Conservation (phyloP, 208 protist genomes). For the Leishmania tropica region DNA sequence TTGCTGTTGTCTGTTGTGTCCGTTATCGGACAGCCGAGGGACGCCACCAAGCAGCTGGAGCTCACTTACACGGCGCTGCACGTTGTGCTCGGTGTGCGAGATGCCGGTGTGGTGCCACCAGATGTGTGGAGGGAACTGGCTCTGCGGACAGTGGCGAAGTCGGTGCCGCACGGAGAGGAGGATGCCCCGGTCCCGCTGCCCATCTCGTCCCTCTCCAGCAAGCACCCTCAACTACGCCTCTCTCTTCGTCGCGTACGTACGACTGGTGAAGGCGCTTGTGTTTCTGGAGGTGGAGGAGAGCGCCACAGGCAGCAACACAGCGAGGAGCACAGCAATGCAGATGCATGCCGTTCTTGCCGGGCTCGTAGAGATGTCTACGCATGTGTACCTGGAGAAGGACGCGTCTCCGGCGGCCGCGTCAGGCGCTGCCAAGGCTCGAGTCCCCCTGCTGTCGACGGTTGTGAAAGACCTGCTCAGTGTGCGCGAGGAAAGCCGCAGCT, state of each 20-base stretch:
- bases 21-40: conserved; percentile 20
- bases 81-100: conserved; percentile 21
- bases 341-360: conserved; percentile 24
- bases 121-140: conserved; percentile 25
- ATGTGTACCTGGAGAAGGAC: conserved; percentile 18
- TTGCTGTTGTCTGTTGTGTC: conserved; percentile 22
- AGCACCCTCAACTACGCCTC: conserved; percentile 22
- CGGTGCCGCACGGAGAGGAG: conserved; percentile 7
- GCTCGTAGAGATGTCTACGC: conserved; percentile 15
- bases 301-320: conserved; percentile 18
- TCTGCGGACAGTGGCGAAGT: conserved; percentile 6
- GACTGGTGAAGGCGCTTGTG: conserved; percentile 17
- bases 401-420: neutral
- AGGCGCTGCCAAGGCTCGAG: conserved; percentile 1
- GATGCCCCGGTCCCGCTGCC: conserved; percentile 22
- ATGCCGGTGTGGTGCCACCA: conserved; percentile 28
- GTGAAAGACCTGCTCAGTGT: conserved; percentile 29
- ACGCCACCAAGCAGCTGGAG: conserved; percentile 24
- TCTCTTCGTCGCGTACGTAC: conserved; percentile 29
- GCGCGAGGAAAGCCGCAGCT: conserved; percentile 15
- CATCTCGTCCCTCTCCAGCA: conserved; percentile 12
- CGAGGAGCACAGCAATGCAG: conserved; percentile 9
- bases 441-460: conserved; percentile 18
- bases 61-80: conserved; percentile 29
- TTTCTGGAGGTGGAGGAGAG: conserved; percentile 28